Percentiles rank a stretch among this genome's conserved stretches.
These are phyloP conservation scores for Didymella pinodella DNA, from an alignment of 2,329 filamentous ascomycete genomes.

Conservation along the genomic window DNA sequence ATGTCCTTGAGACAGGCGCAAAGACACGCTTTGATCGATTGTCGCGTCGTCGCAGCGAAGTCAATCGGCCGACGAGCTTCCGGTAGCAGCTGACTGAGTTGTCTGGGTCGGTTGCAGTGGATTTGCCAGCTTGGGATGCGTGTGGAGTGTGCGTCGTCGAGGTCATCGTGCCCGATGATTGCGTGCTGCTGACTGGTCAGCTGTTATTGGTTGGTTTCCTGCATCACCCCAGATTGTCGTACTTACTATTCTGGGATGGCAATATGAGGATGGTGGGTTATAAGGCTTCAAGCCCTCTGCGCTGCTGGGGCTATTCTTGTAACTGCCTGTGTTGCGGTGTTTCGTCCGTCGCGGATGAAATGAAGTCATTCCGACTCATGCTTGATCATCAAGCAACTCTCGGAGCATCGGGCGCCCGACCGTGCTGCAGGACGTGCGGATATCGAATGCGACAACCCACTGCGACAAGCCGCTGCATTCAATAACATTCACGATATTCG, in stretches of 20 bases:
- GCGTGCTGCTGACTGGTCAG: constrained; percentile 37
- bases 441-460: too few species aligned
- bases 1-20: constrained; percentile 30
- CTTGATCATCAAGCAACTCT: constrained; percentile 15
- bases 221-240: constrained; percentile 13
- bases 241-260: constrained; percentile 20
- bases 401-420: constrained; percentile 8
- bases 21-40: constrained; percentile 24
- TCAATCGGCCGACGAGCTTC: constrained; percentile 24
- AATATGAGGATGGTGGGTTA: neutral
- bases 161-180: constrained; percentile 37
- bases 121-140: constrained; percentile 12
- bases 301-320: constrained; percentile 1
- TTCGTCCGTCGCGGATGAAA: constrained; percentile 16
- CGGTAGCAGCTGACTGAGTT: constrained; percentile 16
- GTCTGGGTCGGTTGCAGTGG: constrained; percentile 13
- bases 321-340: neutral
- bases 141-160: constrained; percentile 21
- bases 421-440: neutral
- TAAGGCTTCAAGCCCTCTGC: neutral
- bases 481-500: neutral
- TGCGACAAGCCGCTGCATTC: neutral
- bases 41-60: constrained; percentile 16
- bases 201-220: constrained; percentile 35
- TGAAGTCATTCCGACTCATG: constrained; percentile 1